Base-by-base conservation (phyloP, 495 filamentous ascomycete genomes). In the Bombardia bombarda region DNA sequence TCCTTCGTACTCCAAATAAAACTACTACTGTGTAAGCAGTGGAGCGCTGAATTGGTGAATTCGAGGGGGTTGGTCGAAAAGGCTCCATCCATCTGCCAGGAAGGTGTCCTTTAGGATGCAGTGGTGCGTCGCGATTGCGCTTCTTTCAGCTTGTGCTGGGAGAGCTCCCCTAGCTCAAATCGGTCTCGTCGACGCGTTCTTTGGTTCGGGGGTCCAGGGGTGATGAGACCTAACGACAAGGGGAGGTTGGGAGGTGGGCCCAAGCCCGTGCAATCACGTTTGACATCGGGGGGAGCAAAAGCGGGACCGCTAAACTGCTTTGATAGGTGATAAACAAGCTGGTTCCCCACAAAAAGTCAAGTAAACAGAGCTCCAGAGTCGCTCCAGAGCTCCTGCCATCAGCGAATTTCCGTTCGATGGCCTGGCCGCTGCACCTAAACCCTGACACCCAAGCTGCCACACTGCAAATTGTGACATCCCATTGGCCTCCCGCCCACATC, bases 271-370 rank as follows among this genome's bases (percentile, higher is more conserved):
- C 56, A 57, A 52, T 50, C 45, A 51, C 24, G 36, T 38, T 6
- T 41, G 32, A 28, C 32, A 23, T 32, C 34, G 52, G 44, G 47
- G 56, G 37, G 38, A 38, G 7, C n/a, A 24, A 35, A 38, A 44
- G 25, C 31, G 50, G 41, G 49, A 32, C 23, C 45, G 49, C 62
- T 63, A 65, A 40, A 26, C 62, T 41, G 17, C 7, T 56, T 61
- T 43, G 26, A 53, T 38, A 18, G 32, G 36, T 46, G 48, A 58
- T 65, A 65, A 65, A 65, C 62, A 63, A 60, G 47, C 19, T n/a
- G 7, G 23, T 36, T 51, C 43, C 40, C 55, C 60, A 60, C 55
- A 46, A 33, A 8, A n/a, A 13, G 26, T 8, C 43, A 57, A 48
- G 61, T 62, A 56, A 60, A 62, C 58, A 63, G 47, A 52, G 3